Percentiles rank a stretch among this genome's conserved stretches.
phyloP scores from a whole-genome alignment of 2,329 filamentous ascomycete species.

The Reticulascus tulasneorum region DNA sequence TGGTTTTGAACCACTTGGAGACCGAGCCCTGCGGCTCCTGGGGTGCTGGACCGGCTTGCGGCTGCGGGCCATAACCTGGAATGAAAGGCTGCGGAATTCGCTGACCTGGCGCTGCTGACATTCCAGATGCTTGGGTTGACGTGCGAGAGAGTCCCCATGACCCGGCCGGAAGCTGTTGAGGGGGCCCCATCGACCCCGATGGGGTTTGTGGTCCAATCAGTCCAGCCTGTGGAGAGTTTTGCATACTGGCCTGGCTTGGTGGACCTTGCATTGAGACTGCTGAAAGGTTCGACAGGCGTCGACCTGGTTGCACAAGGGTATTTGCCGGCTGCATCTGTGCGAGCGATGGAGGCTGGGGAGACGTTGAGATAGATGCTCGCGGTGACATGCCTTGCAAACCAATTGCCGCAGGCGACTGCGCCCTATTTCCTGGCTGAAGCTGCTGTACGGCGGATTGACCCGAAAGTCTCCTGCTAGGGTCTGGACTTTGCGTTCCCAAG shows the following conservation, averaged over 20 bases:
- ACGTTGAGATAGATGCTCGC: constrained; percentile 2
- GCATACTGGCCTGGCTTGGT: not conserved
- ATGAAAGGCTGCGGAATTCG: not conserved
- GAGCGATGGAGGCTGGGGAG: not conserved
- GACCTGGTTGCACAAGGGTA: not conserved
- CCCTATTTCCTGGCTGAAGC: not conserved
- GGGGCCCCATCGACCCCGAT: not conserved
- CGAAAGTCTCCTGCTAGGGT: not conserved
- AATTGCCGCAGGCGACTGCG: not conserved
- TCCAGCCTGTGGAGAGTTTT: not conserved
- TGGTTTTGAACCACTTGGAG: constrained; percentile 15
- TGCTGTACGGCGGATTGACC: constrained; percentile 1
- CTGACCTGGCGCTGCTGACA: not conserved
- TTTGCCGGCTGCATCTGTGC: constrained; percentile 1
- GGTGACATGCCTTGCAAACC: constrained; percentile 1
- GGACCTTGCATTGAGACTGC: not conserved
- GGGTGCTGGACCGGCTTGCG: not conserved
- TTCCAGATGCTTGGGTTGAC: not conserved
- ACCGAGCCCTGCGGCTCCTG: constrained; percentile 2
- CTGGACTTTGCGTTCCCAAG: not conserved
- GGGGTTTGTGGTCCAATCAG: not conserved
- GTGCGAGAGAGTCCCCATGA: not conserved
- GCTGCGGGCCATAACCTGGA: not conserved
- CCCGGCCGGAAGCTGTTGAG: not conserved
- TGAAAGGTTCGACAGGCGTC: not conserved